Evolutionary conservation across 2,329 filamentous ascomycete genomes (phyloP), one percentile per base, ranked within the genome.

Genomic region (Paradendryphiella salina): DNA sequence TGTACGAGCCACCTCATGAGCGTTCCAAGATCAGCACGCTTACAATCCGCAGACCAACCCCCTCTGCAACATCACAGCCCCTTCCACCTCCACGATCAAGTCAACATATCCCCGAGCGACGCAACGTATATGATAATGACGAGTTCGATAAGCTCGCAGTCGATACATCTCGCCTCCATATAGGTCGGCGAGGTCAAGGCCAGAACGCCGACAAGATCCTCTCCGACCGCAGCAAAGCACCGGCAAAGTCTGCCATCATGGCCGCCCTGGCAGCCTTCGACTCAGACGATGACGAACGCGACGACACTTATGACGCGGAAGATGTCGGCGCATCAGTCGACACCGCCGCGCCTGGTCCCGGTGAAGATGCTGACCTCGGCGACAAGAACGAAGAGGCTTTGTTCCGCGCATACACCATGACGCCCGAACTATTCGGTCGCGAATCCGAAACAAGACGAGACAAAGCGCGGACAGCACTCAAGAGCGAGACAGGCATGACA

Each of bases 261-360:
- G 89, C 92, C 3, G 93, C 93, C 0, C 82, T 97, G 2, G 90
- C 90, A 13, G 82, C 87, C 0, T 96, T 97, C 61, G 92, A 97
- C 74, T 87, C 87, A 0, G 93, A 97, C 63, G 94, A 97, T 60
- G 94, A 99, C 70, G 94, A 99, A 75, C 84, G 91, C 29, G 94
- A 99, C 71, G 94, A 99, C 71, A 97, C 93, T 0, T 99, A 99
- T 69, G 94, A 99, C 64, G 85, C 87, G 1, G 90, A 85, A 41
- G 94, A 97, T 66, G 90, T 97, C 2, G 94, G 94, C 29, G 92
- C 93, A 17, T 89, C 89, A 0, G 85, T 96, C 3, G 91, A 96
- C 61, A 79, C 81, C 14, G 78, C 76, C 1, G 75, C 75, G 4
- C 71, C 76, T 2, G 78, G 71, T 36, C 66, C 76, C 38, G 79